phyloP scores from a whole-genome alignment of 345 rosid species.

The Pistacia atlantica region DNA sequence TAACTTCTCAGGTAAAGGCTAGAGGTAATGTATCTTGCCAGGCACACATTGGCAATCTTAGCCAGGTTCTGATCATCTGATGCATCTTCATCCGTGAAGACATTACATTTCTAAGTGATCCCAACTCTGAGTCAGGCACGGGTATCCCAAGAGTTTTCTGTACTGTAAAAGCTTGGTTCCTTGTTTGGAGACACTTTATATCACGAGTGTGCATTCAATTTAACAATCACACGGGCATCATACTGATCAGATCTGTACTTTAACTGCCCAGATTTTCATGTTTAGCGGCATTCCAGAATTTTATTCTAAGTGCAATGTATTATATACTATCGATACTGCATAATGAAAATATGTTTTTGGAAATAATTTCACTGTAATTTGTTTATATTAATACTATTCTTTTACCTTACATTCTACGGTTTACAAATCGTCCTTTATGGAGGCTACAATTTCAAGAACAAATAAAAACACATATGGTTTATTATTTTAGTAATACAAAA shows the following conservation, averaged over 20 bases:
- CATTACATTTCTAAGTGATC: not conserved
- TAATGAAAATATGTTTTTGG: too few species aligned
- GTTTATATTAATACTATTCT: too few species aligned
- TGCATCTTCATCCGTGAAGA: slow-evolving; percentile 2
- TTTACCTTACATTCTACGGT: too few species aligned
- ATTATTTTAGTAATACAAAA: too few species aligned
- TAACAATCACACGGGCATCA: slow-evolving; percentile 5
- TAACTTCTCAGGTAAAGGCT: not conserved
- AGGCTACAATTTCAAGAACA: too few species aligned
- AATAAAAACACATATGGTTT: too few species aligned
- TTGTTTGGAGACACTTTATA: not conserved
- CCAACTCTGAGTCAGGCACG: not conserved
- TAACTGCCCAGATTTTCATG: not conserved
- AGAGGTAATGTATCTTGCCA: not conserved
- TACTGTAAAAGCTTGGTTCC: not conserved
- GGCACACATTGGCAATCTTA: not conserved
- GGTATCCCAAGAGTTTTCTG: not conserved
- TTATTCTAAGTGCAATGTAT: not conserved
- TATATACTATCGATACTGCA: not conserved
- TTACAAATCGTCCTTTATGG: too few species aligned
- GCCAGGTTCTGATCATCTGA: not conserved
- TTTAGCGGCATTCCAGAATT: not conserved
- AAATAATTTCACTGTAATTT: too few species aligned
- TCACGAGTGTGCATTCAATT: not conserved
- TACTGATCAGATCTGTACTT: not conserved